Conservation (phyloP, 495 filamentous ascomycete species). For the Collariella sp. region DNA sequence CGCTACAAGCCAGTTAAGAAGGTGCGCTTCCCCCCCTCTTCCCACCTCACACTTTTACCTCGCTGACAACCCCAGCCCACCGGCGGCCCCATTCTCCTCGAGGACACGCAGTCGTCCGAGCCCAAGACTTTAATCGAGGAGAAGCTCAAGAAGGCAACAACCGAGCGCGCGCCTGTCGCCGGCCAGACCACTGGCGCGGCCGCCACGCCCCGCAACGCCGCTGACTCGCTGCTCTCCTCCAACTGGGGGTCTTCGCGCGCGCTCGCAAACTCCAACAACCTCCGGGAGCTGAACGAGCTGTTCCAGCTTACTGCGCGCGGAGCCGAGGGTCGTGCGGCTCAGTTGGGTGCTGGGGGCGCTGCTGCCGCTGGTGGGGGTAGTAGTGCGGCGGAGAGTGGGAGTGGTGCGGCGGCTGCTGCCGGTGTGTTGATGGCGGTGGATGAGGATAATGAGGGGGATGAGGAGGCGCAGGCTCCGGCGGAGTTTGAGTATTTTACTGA, state of each 20-base stretch:
- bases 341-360: constrained; percentile 8
- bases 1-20: constrained; percentile 95
- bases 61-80: constrained; percentile 65
- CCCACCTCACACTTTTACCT: constrained; percentile 13
- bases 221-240: constrained; percentile 12
- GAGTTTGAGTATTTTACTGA: constrained; percentile 86
- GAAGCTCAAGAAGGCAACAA: constrained; percentile 70
- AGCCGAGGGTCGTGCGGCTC: constrained; percentile 12
- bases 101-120: constrained; percentile 76
- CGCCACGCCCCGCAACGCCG: constrained; percentile 10
- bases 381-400: constrained; percentile 19
- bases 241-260: constrained; percentile 10
- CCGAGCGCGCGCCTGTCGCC: constrained; percentile 51
- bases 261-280: background rate
- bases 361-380: background rate
- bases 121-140: constrained; percentile 73
- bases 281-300: constrained; percentile 32
- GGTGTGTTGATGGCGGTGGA: constrained; percentile 75
- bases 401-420: constrained; percentile 65
- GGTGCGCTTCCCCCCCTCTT: constrained; percentile 53
- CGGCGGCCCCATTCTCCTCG: constrained; percentile 81
- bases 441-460: constrained; percentile 75
- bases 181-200: constrained; percentile 21
- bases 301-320: constrained; percentile 15
- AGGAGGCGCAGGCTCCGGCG: constrained; percentile 69